A percentile compares a stretch with the other conserved stretches of the same genome.
Conservation (phyloP, 1,284 basidiomycete genomes). For the Mycosarcoma mackinlayi region DNA sequence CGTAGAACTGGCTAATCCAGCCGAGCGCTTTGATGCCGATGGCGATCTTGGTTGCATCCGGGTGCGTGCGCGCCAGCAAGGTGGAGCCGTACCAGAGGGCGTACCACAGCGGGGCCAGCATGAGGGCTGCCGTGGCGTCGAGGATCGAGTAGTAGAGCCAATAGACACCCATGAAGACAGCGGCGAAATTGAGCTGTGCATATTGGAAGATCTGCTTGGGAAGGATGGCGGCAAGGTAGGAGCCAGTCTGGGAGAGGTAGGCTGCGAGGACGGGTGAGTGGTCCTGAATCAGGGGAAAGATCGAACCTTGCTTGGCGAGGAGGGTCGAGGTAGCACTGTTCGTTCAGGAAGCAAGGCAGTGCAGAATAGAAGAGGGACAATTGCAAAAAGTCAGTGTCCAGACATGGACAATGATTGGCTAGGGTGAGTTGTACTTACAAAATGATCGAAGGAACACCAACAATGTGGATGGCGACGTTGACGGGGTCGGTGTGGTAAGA, state of each 20-base stretch:
- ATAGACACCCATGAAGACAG: conserved; percentile 51
- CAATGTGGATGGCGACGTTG: conserved; percentile 62
- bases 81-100: conserved; percentile 35
- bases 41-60: conserved; percentile 38
- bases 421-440: conserved; percentile 32
- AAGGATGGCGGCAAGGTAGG: conserved; percentile 18
- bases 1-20: conserved; percentile 62
- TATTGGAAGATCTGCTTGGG: conserved; percentile 31
- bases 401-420: neutral
- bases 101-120: conserved; percentile 55
- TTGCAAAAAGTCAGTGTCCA: too few species aligned
- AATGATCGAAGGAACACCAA: conserved; percentile 60
- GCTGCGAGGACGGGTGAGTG: conserved; percentile 32
- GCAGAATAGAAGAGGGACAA: too few species aligned
- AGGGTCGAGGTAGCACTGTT: conserved; percentile 29
- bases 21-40: conserved; percentile 39
- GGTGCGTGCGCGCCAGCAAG: conserved; percentile 24
- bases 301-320: conserved; percentile 38
- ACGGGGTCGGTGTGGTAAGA: conserved; percentile 60
- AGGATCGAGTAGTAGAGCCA: conserved; percentile 57
- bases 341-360: too few species aligned
- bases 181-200: conserved; percentile 36
- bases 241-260: conserved; percentile 39
- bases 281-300: conserved; percentile 39
- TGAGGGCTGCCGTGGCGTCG: conserved; percentile 43